Evolutionary conservation across 2,329 filamentous ascomycete species (phyloP), one percentile per base, ranked within the genome.

Genomic region (Neodidymelliopsis sp.): DNA sequence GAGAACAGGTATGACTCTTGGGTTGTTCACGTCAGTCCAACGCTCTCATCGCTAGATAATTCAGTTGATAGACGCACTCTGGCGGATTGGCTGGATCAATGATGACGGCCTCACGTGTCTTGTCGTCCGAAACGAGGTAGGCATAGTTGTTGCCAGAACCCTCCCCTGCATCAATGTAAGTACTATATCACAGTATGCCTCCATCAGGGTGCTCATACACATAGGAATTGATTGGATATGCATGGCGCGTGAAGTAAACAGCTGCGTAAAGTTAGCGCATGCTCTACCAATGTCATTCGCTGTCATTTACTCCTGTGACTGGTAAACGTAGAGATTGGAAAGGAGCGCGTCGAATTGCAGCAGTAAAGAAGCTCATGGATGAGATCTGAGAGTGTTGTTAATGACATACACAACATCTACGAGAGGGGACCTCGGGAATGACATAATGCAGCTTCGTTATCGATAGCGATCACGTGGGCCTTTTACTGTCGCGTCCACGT

Each of bases 211-310:
- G 50, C 59, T 65, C 53, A 78, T 83, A 91, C 90, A 93, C 89
- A 94, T 93, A 48, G 89, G 89, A 75, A 94, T 93, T 61, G 88
- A 89, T 75, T 90, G 84, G 77, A 93, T 88, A 83, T 93, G 89
- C 90, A 94, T 94, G 60, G 77, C 76, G 76, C 81, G 81, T 56
- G 63, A 44, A 22, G 55, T 48, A 31, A 57, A 38, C 53, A 63
- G 60, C 70, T 73, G 42, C 48, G 53, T 37, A 30, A 49, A 42
- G 39, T 72, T 58, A 71, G 63, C 44, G 39, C 23, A 19, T 20
- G 4, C 2, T 22, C 24, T 9, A 27, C 23, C 10, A 9, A 22
- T 16, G 16, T 13, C 12, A 1, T 22, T 13, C 33, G 8, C 2
- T n/a, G 28, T 10, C 7, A 15, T 53, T 20, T 56, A 67, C 66